These are phyloP conservation scores for Prunus davidiana DNA, from an alignment of 306 rosid species.

Conservation along the genomic window DNA sequence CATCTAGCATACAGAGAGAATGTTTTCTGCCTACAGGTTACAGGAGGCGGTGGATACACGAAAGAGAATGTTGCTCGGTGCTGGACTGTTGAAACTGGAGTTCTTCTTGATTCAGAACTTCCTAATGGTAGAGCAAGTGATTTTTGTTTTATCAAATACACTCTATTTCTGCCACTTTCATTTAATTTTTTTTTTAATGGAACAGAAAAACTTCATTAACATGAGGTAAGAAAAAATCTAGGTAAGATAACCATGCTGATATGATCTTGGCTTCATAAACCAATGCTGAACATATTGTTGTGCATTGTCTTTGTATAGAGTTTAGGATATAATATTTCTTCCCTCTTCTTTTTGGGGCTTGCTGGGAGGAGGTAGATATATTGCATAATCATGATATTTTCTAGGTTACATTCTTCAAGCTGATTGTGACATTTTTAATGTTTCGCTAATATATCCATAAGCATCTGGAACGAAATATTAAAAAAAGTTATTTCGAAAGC, in stretches of 20 bases:
- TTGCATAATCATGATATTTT: neutral
- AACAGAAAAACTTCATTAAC: neutral
- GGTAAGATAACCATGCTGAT: neutral
- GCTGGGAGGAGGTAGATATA: neutral
- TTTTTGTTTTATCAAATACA: constrained; percentile 10
- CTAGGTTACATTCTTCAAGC: neutral
- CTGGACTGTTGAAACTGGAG: constrained; percentile 97
- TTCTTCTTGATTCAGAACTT: constrained; percentile 89
- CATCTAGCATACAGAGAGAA: constrained; percentile 18
- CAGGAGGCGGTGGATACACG: constrained; percentile 99
- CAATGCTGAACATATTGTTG: neutral
- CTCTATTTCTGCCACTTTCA: constrained; percentile 8
- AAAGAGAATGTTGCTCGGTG: constrained; percentile 99
- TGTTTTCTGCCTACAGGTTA: constrained; percentile 55
- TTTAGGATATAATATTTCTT: neutral
- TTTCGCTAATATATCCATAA: neutral
- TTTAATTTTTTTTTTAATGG: neutral
- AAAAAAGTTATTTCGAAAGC: neutral
- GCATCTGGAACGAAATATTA: neutral
- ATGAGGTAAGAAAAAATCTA: neutral
- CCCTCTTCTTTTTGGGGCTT: neutral
- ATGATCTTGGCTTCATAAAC: neutral
- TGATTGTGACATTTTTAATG: neutral
- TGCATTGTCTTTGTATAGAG: neutral
- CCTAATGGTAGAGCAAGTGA: constrained; percentile 65